These are phyloP conservation scores for Cyclotella cryptica DNA, from an alignment of 108 stramenopile species.

Conservation along the genomic window DNA sequence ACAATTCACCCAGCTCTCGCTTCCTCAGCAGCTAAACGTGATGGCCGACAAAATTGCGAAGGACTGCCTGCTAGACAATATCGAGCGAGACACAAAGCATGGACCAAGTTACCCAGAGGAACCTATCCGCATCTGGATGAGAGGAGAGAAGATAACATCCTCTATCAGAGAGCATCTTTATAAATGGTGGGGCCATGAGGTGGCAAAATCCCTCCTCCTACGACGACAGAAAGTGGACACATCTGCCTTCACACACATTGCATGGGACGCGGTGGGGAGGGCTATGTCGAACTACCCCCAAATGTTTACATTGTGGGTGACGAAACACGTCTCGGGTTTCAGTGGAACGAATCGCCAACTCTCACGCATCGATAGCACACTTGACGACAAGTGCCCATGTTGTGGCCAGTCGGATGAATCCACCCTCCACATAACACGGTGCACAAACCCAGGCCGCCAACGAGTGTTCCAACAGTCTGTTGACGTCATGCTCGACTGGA, in stretches of 20 bases:
- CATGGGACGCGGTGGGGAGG: constrained; percentile 6
- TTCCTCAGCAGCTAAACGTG: too few species aligned
- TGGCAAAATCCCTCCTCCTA: neutral
- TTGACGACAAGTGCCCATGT: too few species aligned
- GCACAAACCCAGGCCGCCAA: too few species aligned
- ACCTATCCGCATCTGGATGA: neutral
- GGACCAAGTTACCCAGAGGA: constrained; percentile 3
- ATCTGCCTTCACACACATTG: neutral
- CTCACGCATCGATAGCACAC: too few species aligned
- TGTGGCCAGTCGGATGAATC: too few species aligned
- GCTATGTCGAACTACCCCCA: constrained; percentile 10
- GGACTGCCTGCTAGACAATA: neutral
- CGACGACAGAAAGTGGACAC: neutral
- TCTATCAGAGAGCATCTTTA: neutral
- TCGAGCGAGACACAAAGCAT: neutral
- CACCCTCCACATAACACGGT: too few species aligned
- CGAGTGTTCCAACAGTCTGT: too few species aligned
- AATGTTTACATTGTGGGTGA: constrained; percentile 18
- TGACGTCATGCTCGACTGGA: too few species aligned
- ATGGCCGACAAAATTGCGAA: constrained; percentile 15
- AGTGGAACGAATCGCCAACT: too few species aligned
- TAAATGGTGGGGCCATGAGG: neutral
- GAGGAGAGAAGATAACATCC: constrained; percentile 8
- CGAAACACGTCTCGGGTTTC: too few species aligned
- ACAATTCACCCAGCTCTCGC: neutral